Evolutionary conservation across 129 eudicot species (phyloP), one percentile per base, ranked within the genome.

Genomic region (Ambrosia artemisiifolia): DNA sequence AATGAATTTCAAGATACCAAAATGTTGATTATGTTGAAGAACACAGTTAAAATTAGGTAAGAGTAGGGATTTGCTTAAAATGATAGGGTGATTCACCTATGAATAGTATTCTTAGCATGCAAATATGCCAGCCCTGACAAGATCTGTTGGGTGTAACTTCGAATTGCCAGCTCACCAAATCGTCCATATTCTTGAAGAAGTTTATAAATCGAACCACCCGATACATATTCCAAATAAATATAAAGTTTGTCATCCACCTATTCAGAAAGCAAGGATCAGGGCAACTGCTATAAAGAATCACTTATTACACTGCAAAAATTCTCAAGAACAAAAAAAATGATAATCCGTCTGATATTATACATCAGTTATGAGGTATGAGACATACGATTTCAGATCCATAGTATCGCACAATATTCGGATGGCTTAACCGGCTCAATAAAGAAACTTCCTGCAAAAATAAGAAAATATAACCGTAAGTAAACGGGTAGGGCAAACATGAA

Each of bases 341-440:
- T 11, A 28, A 59, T 60, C 57, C 19, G 46, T 47, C 14, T 1
- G 5, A 67, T 46, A 67, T 57, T 33, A 61, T 43, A 44, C 63
- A 28, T 57, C 17, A 68, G 50, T 56, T 56, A 68, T 57, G 16
- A 43, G 48, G 74, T 55, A 67, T 5, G 53, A 19, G 44, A 78
- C 91, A 83, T 83, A 86, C 99, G 60, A 83, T 86, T 79, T 90
- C 97, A 72, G 93, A 80, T 47, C 99, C 99, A 72, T 94, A 88
- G 66, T 94, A 94, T 76, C 80, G 96, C 81, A 94, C 98, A 70
- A 94, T 94, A 78, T 94, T 94, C 53, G 93, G 98, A 88, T 94
- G 99, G 13, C 92, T 75, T 79, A 94, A 74, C 67, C 94, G 96
- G 83, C 99, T 94, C 81, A 94, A 73, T 71, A 89, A 77, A 44